Evolutionary conservation across 2,329 filamentous ascomycete species (phyloP), one percentile per base, ranked within the genome.

Genomic region (Hymenoscyphus fraxineus): DNA sequence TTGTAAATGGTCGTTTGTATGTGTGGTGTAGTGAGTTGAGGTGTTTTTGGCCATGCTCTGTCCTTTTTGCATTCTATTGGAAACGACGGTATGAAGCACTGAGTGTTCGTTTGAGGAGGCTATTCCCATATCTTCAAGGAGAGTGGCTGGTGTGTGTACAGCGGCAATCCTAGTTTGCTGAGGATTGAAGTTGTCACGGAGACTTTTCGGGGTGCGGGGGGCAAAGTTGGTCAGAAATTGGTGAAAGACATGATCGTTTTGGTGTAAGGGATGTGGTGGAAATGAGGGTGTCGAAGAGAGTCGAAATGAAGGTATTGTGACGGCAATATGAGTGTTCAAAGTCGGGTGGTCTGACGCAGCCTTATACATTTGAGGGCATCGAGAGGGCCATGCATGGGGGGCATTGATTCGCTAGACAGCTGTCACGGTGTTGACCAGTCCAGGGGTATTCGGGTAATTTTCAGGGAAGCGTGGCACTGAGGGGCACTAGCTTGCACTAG

Each of bases 21-120:
- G 60, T 57, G 51, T 27, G 51, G n/a, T 27, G 22, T 27, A 19
- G 44, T 51, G 7, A 19, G 44, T 22, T 19, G 44, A 51, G 44
- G 13, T 19, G 38, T 32, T 35, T 47, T 31, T n/a, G 39, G 51
- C 60, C 54, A 62, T 62, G 60, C 60, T 58, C 27, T 61, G 22
- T 40, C n/a, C 41, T 27, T 61, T 9, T 56, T 19, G 13, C 12
- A 19, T 39, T 31, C 44, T 35, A 12, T 3, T 41, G 27, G 44
- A 55, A 61, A 47, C 38, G 47, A 61, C 44, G 22, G 59, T 38
- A 60, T 19, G 22, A 60, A 51, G 41, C 22, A 41, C 40, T 41
- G 27, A 9, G 19, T 22, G 35, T 12, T 19, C 10, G n/a, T 16
- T 39, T 60, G 51, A 13, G 31, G 31, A n/a, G 59, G 12, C 40